phyloP scores from a whole-genome alignment of 2,329 filamentous ascomycete genomes.

The Orbilia javanica region DNA sequence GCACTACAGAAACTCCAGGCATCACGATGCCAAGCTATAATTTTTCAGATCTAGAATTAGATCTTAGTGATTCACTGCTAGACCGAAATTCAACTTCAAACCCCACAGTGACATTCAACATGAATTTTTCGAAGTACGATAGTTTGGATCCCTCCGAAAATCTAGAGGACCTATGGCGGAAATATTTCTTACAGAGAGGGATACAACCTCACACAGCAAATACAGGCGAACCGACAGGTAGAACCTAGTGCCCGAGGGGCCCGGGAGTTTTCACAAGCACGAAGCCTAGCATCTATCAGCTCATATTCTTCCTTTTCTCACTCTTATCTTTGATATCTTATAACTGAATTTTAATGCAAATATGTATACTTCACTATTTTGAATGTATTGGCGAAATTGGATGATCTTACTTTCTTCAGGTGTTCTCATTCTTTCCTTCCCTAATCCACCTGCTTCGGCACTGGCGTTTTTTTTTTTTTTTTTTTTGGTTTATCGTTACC shows the following conservation, averaged over 20 bases:
- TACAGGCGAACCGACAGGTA: not conserved
- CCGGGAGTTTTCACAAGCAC: too few species aligned
- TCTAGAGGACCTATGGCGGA: constrained; percentile 10
- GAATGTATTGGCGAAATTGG: too few species aligned
- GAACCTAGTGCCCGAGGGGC: not conserved
- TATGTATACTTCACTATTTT: not conserved
- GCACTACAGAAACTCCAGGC: not conserved
- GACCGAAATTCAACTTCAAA: not conserved
- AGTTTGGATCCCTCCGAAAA: not conserved
- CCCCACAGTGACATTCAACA: not conserved
- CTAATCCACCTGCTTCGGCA: not conserved
- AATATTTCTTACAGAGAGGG: not conserved
- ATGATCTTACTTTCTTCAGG: too few species aligned
- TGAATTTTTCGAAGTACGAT: not conserved
- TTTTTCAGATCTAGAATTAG: constrained; percentile 4
- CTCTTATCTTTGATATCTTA: not conserved
- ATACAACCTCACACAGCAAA: not conserved
- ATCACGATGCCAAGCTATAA: not conserved
- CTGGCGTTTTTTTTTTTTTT: not conserved
- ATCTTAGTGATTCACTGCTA: not conserved
- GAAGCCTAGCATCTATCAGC: too few species aligned
- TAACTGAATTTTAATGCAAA: not conserved
- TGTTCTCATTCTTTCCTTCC: not conserved
- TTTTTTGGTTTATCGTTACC: too few species aligned
- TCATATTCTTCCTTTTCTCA: not conserved